Conservation (phyloP, 202 grass and related monocot genomes). For the Schoenoplectus tabernaemontani region DNA sequence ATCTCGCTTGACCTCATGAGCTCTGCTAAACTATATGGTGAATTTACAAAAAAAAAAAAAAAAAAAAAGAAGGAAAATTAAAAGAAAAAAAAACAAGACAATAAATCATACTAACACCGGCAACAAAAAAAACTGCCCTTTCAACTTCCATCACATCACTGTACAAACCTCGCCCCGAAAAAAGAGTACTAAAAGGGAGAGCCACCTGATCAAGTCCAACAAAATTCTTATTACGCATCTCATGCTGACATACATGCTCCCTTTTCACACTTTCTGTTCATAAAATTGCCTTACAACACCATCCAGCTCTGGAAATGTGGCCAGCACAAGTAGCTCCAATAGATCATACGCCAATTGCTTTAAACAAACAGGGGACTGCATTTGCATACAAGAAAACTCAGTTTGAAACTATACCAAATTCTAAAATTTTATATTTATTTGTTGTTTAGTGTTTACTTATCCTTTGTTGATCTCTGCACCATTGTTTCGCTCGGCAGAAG, state of each 20-base stretch:
- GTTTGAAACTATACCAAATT: neutral
- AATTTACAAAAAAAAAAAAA: neutral
- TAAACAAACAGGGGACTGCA: slow-evolving; percentile 91
- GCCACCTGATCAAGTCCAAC: neutral
- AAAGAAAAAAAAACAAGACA: too few species aligned
- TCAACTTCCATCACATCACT: neutral
- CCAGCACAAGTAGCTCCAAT: slow-evolving; percentile 67
- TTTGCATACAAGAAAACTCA: slow-evolving; percentile 1
- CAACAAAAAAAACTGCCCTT: slow-evolving; percentile 1
- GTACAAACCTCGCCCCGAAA: neutral
- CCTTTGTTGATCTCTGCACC: neutral
- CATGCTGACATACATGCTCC: neutral
- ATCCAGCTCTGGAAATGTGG: slow-evolving; percentile 73
- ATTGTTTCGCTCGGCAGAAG: neutral
- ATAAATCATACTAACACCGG: neutral
- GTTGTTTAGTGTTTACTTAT: neutral
- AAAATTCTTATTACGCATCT: neutral
- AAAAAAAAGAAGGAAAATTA: too few species aligned
- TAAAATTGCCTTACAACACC: slow-evolving; percentile 54
- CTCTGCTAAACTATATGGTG: neutral
- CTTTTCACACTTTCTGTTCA: slow-evolving; percentile 39
- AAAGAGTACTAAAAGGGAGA: neutral
- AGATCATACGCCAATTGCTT: slow-evolving; percentile 86
- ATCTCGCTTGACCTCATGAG: neutral
- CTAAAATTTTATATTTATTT: neutral